Base-by-base conservation (phyloP, 108 stramenopile species). In the Nitzschia inconspicua region DNA sequence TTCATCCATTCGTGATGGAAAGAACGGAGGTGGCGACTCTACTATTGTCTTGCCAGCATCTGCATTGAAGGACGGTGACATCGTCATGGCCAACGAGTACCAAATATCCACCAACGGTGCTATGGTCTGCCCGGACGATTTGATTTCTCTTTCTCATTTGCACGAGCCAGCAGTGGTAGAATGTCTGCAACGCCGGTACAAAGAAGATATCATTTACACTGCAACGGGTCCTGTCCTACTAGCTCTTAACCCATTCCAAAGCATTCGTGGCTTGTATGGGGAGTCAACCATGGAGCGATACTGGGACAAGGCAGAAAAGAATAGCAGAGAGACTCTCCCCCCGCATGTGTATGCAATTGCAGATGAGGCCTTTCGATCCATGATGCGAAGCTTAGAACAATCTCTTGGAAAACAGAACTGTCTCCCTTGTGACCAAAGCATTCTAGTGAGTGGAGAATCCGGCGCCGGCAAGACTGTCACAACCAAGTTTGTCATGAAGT, bases 381-480 rank as follows among this genome's bases (percentile, higher is more conserved):
- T 99, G 98, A 84, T 96, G 70, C 70, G 84, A 35, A 41, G 51
- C 9, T 47, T 80, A 23, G 72, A 76, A 13, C 66, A 73, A 48
- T 51, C 63, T 16, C 36, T 72, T 25, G 70, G 62, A 27, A 22
- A 28, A 29, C n/a, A n/a, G n/a, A n/a, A n/a, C n/a, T n/a, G n/a
- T n/a, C n/a, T n/a, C n/a, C 42, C 31, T 18, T 53, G 54, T 20
- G 59, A 80, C 56, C 73, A 88, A 56, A 76, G 84, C 22, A 93
- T 95, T 63, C 69, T 95, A 0, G 85, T 93, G 0, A 83, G 80
- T 55, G 91, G 91, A 23, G 98, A 98, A 75, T 74, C 70, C 50
- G 98, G 98, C 10, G 95, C 98, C n/a, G 97, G 96, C 11, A 99
- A 98, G 63, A 99, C 97, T 7, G 98, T 98, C 24, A 96, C 96